Conservation (phyloP, 805 yeast genomes). For the Starmera caribaea region DNA sequence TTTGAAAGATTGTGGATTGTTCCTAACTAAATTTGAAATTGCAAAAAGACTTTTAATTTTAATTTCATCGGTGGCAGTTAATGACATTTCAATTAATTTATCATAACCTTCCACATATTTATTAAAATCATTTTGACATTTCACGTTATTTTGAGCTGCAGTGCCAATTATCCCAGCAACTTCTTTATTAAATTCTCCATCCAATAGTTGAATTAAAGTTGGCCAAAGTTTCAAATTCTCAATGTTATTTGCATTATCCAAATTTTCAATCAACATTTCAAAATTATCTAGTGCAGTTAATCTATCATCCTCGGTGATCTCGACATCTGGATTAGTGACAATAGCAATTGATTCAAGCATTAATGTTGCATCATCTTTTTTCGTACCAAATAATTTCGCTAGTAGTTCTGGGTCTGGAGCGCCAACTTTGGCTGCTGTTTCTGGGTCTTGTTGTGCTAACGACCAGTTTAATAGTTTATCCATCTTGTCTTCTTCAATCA, state of each 20-base stretch:
- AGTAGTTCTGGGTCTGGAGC: conserved; percentile 72
- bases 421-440: conserved; percentile 52
- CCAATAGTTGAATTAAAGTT: conserved; percentile 46
- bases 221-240: conserved; percentile 80
- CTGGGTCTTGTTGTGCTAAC: conserved; percentile 68
- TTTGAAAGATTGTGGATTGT: conserved; percentile 46
- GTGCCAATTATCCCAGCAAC: conserved; percentile 78
- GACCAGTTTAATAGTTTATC: conserved; percentile 93
- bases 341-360: conserved; percentile 65
- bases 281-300: conserved; percentile 79
- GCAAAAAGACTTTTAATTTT: conserved; percentile 70
- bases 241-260: conserved; percentile 91
- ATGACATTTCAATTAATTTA: conserved; percentile 34
- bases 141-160: conserved; percentile 86
- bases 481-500: conserved; percentile 40
- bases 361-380: conserved; percentile 79
- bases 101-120: conserved; percentile 38
- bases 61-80: conserved; percentile 15
- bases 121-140: conserved; percentile 58
- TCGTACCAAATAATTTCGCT: conserved; percentile 66
- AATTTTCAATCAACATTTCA: conserved; percentile 86
- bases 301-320: conserved; percentile 52
- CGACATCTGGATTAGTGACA: conserved; percentile 39
- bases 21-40: conserved; percentile 61
- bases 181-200: conserved; percentile 37